These are phyloP conservation scores for Beauveria bassiana DNA, from an alignment of 2,329 filamentous ascomycete genomes.

Conservation along the genomic window DNA sequence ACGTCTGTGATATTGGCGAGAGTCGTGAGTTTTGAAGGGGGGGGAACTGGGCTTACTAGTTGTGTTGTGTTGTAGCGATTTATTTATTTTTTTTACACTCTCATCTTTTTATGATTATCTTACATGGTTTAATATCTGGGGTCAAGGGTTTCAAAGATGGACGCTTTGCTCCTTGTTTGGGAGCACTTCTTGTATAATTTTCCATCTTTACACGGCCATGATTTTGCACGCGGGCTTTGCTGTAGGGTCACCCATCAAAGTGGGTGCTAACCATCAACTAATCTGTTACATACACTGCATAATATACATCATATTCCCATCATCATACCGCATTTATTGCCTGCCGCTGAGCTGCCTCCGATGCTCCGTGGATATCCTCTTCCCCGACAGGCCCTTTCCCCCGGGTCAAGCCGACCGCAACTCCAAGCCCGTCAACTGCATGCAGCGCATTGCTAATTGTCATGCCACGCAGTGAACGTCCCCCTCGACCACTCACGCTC, in stretches of 20 bases:
- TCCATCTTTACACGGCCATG: too few relatives aligned
- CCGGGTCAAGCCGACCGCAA: background rate
- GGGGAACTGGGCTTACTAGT: background rate
- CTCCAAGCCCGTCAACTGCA: background rate
- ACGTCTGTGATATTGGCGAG: constrained; percentile 78
- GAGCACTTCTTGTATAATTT: too few relatives aligned
- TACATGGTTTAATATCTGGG: too few relatives aligned
- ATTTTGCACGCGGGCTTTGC: too few relatives aligned
- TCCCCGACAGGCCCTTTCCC: too few relatives aligned
- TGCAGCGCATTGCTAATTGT: background rate
- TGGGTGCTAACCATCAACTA: background rate
- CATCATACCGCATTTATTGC: too few relatives aligned
- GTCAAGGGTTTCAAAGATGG: too few relatives aligned
- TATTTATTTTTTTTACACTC: too few relatives aligned
- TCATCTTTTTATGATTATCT: too few relatives aligned
- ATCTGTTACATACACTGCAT: background rate
- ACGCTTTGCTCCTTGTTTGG: too few relatives aligned
- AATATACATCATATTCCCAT: background rate
- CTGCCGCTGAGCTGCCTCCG: background rate
- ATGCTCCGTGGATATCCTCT: background rate
- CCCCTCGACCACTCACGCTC: background rate
- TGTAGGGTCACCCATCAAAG: too few relatives aligned
- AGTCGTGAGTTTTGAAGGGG: constrained; percentile 58
- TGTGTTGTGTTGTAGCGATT: too few relatives aligned
- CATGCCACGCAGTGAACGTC: background rate